Percentiles rank a stretch among this genome's conserved stretches.
Evolutionary conservation across 257 asterid genomes (phyloP).

Genomic region (Penstemon newberryi): DNA sequence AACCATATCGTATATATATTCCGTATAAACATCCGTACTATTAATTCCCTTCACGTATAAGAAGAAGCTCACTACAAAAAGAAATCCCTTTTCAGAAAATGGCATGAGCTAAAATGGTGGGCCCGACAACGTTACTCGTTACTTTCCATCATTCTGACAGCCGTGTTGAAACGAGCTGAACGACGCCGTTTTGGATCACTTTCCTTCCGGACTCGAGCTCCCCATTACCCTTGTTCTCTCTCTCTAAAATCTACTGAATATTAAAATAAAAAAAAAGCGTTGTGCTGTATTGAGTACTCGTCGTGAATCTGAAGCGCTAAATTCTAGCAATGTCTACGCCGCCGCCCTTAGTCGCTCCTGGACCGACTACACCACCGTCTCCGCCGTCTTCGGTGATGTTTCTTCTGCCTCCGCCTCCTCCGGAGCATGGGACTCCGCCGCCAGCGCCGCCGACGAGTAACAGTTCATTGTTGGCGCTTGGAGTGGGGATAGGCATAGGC

Average conservation of each 20-base stretch:
- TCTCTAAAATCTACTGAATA: conserved; percentile 8
- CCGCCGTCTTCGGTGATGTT: conserved; percentile 44
- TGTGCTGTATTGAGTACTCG: neutral
- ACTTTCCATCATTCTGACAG: conserved; percentile 24
- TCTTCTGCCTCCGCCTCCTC: conserved; percentile 36
- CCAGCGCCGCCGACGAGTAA: conserved; percentile 28
- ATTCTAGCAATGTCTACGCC: conserved; percentile 41
- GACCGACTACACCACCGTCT: conserved; percentile 29
- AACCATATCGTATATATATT: too few relatives aligned
- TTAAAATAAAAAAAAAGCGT: neutral
- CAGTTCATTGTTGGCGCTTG: conserved; percentile 62
- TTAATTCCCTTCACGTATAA: conserved; percentile 13
- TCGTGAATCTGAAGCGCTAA: conserved; percentile 20
- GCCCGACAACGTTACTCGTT: conserved; percentile 30
- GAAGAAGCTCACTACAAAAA: conserved; percentile 19
- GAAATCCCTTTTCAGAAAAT: neutral
- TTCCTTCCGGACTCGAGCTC: conserved; percentile 24
- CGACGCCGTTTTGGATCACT: conserved; percentile 37
- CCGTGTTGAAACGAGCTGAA: conserved; percentile 15
- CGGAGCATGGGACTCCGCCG: conserved; percentile 27
- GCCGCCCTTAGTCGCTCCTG: conserved; percentile 35
- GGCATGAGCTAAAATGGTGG: conserved; percentile 12
- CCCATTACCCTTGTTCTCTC: neutral
- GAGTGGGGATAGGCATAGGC: conserved; percentile 88
- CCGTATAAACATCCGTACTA: too few relatives aligned